Conservation (phyloP, 23 red algal species). For the Cyanidiococcus yangmingshanensis region DNA sequence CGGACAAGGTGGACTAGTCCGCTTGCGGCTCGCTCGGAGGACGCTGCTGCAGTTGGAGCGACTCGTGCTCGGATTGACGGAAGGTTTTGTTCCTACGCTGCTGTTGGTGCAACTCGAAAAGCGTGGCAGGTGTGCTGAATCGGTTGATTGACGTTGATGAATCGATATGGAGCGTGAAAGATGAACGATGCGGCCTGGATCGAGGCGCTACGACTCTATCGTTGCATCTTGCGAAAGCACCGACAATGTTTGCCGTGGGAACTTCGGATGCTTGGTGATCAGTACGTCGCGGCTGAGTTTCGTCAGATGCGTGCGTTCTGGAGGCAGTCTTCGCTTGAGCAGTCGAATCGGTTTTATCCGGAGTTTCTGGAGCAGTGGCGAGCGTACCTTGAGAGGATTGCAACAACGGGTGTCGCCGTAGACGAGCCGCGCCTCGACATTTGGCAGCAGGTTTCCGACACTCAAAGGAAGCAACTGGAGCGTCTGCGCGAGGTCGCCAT, state of each 20-base stretch:
- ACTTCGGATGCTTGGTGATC: background rate
- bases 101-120: too few relatives aligned
- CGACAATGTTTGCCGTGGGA: background rate
- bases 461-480: background rate
- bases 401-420: background rate
- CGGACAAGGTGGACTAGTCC: too few relatives aligned
- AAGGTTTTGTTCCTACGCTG: too few relatives aligned
- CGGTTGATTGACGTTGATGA: too few relatives aligned
- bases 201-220: background rate
- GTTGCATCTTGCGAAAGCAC: background rate
- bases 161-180: background rate
- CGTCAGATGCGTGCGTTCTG: background rate
- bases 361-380: constrained; percentile 11
- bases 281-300: constrained; percentile 17
- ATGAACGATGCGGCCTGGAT: background rate
- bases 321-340: background rate
- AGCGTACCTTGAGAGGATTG: background rate
- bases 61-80: too few relatives aligned
- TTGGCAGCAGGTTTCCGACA: background rate
- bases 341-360: background rate
- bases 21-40: too few relatives aligned
- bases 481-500: background rate
- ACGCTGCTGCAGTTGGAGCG: too few relatives aligned
- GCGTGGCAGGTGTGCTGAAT: too few relatives aligned
- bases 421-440: background rate